phyloP scores from a whole-genome alignment of 225 moss, liverwort and hornwort genomes.

The Climacium dendroides region DNA sequence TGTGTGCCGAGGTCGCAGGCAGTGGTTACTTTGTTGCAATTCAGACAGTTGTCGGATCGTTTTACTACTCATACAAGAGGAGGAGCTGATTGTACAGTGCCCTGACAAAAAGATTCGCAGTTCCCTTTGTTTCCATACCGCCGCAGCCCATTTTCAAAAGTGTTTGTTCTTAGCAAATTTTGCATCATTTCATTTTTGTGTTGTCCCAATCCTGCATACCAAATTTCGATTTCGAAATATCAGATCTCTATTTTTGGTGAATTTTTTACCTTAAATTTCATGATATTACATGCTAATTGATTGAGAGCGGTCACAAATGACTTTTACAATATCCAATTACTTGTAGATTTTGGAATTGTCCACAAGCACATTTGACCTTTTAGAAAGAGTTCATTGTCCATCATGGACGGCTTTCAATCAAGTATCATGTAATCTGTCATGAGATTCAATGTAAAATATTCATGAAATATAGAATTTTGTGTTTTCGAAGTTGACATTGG shows the following conservation, averaged over 20 bases:
- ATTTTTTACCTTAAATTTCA: neutral
- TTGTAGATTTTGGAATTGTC: neutral
- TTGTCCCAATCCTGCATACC: neutral
- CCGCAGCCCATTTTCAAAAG: neutral
- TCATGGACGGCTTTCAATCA: too few relatives aligned
- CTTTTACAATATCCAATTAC: neutral
- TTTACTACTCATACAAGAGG: neutral
- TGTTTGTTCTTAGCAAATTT: neutral
- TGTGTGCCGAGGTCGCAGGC: neutral
- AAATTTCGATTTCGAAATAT: neutral
- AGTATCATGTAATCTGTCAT: too few relatives aligned
- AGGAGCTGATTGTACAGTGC: neutral
- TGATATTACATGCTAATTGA: neutral
- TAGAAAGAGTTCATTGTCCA: too few relatives aligned
- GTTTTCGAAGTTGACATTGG: too few relatives aligned
- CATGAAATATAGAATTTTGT: too few relatives aligned
- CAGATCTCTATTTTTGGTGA: too few relatives aligned
- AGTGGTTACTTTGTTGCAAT: neutral
- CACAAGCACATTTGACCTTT: accelerated
- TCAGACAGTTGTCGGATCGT: neutral
- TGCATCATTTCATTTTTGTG: neutral
- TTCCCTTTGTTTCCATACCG: neutral
- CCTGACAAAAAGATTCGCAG: neutral
- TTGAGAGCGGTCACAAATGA: neutral
- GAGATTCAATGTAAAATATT: too few relatives aligned